Evolutionary conservation across 2,329 filamentous ascomycete species (phyloP), one percentile per base, ranked within the genome.

Genomic region (Akanthomyces lecanii): DNA sequence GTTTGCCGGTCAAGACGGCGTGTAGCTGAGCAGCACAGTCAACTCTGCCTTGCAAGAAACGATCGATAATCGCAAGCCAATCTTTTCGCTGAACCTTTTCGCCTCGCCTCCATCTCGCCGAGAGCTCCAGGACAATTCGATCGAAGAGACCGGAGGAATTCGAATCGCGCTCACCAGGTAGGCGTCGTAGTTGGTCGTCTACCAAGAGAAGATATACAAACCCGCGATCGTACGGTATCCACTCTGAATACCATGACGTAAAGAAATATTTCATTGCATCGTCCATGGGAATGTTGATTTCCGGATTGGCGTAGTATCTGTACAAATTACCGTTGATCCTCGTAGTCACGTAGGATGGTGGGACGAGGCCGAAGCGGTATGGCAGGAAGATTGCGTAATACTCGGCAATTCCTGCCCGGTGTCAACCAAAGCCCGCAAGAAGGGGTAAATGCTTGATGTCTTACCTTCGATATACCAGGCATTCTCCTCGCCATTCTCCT

Each of bases 381-480:
- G 66, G 65, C 5, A 67, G 36, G 5, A 65, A 61, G 4, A 56
- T 44, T 25, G 53, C 45, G n/a, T 66, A 66, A 21, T 63, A 59
- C 2, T 66, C 61, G n/a, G 66, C 63, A 36, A 67, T 50, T 6
- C 63, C 65, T 64, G 23, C 7, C 51, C 4, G 5, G 18, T 12
- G 10, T 62, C 51, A 42, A 8, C 21, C 21, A 21, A 38, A 25
- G 12, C 23, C 5, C 23, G n/a, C 18, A n/a, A 14, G 6, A 36
- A n/a, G 5, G 21, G 14, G 7, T 25, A 16, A 42, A 25, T 36
- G 2, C 3, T 21, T 2, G 6, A 16, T 33, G 3, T 16, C 42
- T 10, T 52, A 66, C 66, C 65, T 64, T 66, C 59, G n/a, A 56
- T 56, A 18, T 58, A 66, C 66, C 66, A 67, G 8, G 51, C 58